These are phyloP conservation scores for Perilla frutescens DNA, from an alignment of 257 asterid genomes.

Conservation along the genomic window DNA sequence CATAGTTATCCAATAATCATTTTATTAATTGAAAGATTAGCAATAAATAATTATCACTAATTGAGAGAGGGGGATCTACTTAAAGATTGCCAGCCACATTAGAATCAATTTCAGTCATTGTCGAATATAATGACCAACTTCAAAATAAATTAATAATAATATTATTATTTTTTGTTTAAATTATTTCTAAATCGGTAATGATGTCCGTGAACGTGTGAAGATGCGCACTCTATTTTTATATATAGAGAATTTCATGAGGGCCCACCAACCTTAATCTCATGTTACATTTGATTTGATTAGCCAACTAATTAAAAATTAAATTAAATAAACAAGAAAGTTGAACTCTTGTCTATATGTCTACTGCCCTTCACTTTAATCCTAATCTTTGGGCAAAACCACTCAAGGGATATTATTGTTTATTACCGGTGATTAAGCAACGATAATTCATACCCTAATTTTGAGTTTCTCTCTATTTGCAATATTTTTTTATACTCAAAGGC, in stretches of 20 bases:
- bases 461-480: neutral
- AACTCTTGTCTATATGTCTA: conserved; percentile 26
- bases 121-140: conserved; percentile 37
- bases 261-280: conserved; percentile 33
- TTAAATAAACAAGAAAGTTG: neutral
- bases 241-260: conserved; percentile 23
- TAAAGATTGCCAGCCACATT: conserved; percentile 43
- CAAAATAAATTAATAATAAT: neutral
- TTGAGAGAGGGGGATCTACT: conserved; percentile 23
- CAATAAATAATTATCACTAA: neutral
- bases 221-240: conserved; percentile 37
- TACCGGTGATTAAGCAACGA: conserved; percentile 36
- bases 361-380: conserved; percentile 38
- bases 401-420: conserved; percentile 38
- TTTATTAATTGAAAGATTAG: neutral
- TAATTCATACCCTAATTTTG: conserved; percentile 1
- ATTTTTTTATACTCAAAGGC: too few species aligned
- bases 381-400: conserved; percentile 36
- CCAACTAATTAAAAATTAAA: conserved; percentile 10
- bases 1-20: neutral
- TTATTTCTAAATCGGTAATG: conserved; percentile 29
- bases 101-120: conserved; percentile 40
- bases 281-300: conserved; percentile 35
- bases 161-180: neutral
- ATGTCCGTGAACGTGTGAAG: conserved; percentile 44